Evolutionary conservation across 805 yeast species (phyloP), one percentile per base, ranked within the genome.

Genomic region (Maudiozyma serrabonitensis): DNA sequence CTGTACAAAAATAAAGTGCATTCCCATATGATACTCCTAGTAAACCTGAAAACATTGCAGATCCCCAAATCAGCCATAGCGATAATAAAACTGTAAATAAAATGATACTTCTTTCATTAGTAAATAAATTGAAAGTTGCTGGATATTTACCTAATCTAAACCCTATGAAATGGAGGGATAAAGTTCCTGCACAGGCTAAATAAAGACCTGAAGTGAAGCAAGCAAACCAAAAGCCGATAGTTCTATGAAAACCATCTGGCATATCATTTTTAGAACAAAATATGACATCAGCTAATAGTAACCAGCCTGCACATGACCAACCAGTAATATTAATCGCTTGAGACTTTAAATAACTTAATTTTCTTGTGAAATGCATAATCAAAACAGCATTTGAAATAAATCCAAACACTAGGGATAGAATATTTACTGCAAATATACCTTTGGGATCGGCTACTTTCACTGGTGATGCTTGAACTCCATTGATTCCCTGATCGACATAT

Each of bases 151-250:
- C 70, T 38, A 71, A 47, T 13, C 71, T 54, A 58, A 78, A 83
- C 1, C 96, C 95, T 6, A 74, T 47, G 52, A 77, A 80, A 66
- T 87, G 88, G 35, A 79, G 52, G 1, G 73, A 49, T 43, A 87
- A 69, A 15, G 81, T 62, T 1, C 71, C 18, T 3, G 81, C 72
- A 55, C 90, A 83, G 6, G 69, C 43, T 51, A 78, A 75, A 63
- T 89, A 87, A 25, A 86, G 66, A 1, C 73, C 68, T 4, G 79
- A 73, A 0, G 95, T 85, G 52, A 83, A 67, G 0, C 78, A 77
- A 0, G 88, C 95, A 63, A 75, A 83, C 89, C 90, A 88, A 61
- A 77, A 88, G 1, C 95, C 95, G 54, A 79, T 82, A 0, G 87
- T 60, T 43, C 60, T 59, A 2, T 56, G 51, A 48, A 57, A 46